A percentile compares a stretch with the other conserved stretches of the same genome.
These are phyloP conservation scores for Pyrenophora graminea DNA, from an alignment of 2,329 filamentous ascomycete species.

Conservation along the genomic window DNA sequence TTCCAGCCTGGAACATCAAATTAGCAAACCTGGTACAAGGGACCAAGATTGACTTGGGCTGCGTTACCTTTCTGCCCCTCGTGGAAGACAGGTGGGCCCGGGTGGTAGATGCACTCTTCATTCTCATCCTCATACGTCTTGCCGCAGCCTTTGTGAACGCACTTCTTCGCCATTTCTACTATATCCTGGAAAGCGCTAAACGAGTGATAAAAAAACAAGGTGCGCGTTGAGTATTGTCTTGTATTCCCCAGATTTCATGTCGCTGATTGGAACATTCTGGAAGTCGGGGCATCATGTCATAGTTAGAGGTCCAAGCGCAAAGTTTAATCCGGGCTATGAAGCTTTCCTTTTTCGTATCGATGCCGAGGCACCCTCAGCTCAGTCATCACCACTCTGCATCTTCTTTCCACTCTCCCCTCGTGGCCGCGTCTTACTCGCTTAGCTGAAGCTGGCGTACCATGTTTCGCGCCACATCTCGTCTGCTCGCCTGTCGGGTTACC, in stretches of 20 bases:
- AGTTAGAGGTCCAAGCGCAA: constrained; percentile 21
- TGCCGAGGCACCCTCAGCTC: background rate
- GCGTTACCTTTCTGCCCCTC: constrained; percentile 91
- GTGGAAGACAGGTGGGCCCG: constrained; percentile 87
- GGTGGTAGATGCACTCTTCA: constrained; percentile 89
- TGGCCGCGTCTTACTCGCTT: background rate
- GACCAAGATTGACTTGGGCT: background rate
- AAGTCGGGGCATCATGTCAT: constrained; percentile 36
- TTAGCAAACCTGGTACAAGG: constrained; percentile 2
- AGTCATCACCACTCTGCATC: background rate
- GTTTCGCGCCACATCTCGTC: constrained; percentile 39
- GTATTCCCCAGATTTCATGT: constrained; percentile 18
- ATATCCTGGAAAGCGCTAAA: background rate
- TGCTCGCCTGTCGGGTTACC: constrained; percentile 63
- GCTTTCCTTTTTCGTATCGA: constrained; percentile 4
- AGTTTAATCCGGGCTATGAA: constrained; percentile 1
- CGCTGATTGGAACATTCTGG: constrained; percentile 43
- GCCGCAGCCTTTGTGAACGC: constrained; percentile 93
- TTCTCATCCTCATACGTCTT: constrained; percentile 82
- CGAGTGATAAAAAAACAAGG: constrained; percentile 7
- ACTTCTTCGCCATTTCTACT: constrained; percentile 73
- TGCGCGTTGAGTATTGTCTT: constrained; percentile 13
- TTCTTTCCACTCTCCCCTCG: background rate
- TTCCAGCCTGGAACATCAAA: constrained; percentile 76
- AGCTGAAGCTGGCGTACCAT: constrained; percentile 19